These are phyloP conservation scores for Lodderomyces orthopsilosis DNA, from an alignment of 1,139 yeast species.

Conservation along the genomic window DNA sequence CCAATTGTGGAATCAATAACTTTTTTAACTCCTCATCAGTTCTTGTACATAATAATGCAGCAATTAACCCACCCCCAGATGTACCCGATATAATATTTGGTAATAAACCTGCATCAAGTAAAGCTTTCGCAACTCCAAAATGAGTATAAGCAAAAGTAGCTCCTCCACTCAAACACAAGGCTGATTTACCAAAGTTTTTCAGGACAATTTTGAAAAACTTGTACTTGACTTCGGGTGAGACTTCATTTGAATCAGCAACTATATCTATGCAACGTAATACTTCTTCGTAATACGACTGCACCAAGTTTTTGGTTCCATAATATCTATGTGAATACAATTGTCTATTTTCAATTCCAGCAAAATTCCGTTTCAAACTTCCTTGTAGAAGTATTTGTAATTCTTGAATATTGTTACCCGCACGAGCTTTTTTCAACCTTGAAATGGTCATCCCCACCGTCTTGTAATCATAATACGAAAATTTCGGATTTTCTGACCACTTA, in stretches of 20 bases:
- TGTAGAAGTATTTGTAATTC: constrained; percentile 58
- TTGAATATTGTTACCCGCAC: constrained; percentile 33
- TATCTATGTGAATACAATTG: constrained; percentile 71
- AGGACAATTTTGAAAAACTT: constrained; percentile 56
- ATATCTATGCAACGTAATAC: constrained; percentile 48
- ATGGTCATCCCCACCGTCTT: constrained; percentile 54
- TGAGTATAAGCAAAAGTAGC: constrained; percentile 79
- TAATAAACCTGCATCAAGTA: constrained; percentile 61
- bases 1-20: constrained; percentile 59
- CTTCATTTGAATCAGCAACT: constrained; percentile 36
- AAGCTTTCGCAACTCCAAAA: constrained; percentile 72
- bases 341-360: constrained; percentile 77
- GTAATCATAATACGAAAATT: constrained; percentile 68
- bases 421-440: constrained; percentile 36
- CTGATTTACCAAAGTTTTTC: constrained; percentile 70
- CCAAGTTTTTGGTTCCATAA: constrained; percentile 67
- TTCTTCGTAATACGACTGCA: constrained; percentile 54
- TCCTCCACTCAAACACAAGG: constrained; percentile 75
- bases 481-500: constrained; percentile 62
- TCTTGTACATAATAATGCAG: constrained; percentile 69
- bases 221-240: constrained; percentile 43
- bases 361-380: constrained; percentile 67
- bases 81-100: constrained; percentile 77
- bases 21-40: constrained; percentile 63
- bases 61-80: constrained; percentile 80